Percentiles rank a stretch among this genome's conserved stretches.
Evolutionary conservation across 768 basidiomycete genomes (phyloP).

Genomic region (Hericium erinaceus): DNA sequence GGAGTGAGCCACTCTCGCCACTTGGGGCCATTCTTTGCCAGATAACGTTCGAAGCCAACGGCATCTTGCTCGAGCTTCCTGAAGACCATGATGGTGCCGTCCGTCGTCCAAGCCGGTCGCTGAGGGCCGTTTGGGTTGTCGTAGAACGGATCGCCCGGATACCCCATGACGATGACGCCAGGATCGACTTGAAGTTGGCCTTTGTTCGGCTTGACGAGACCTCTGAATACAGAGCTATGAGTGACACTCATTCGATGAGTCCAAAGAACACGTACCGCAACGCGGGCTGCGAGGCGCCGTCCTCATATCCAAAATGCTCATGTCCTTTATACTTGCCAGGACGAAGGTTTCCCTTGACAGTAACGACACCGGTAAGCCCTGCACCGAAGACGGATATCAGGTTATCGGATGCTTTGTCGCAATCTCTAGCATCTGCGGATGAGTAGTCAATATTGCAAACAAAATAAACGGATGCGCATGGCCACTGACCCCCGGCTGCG

Average conservation of each 20-base stretch:
- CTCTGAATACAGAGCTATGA: background rate
- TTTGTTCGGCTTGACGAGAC: background rate
- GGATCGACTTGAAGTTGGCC: background rate
- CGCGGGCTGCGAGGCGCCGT: slow-evolving; percentile 45
- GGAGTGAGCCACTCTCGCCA: background rate
- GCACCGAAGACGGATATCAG: slow-evolving; percentile 4
- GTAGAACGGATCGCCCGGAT: background rate
- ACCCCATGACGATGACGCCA: background rate
- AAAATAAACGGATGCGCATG: background rate
- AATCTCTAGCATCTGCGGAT: background rate
- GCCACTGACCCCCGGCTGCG: background rate
- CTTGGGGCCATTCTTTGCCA: background rate
- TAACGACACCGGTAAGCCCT: slow-evolving; percentile 1
- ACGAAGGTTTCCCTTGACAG: slow-evolving; percentile 23
- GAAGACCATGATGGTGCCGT: background rate
- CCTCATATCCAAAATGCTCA: slow-evolving; percentile 48
- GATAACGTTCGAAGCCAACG: slow-evolving; percentile 18
- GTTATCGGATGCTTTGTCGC: background rate
- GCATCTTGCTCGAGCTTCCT: background rate
- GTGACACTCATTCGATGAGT: slow-evolving; percentile 14
- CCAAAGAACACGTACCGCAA: slow-evolving; percentile 20
- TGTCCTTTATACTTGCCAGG: slow-evolving; percentile 28
- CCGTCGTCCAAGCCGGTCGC: background rate
- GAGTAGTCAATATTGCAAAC: background rate
- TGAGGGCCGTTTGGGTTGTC: background rate